phyloP scores from a whole-genome alignment of 179 eudicot genomes.

The Carnegiea gigantea region DNA sequence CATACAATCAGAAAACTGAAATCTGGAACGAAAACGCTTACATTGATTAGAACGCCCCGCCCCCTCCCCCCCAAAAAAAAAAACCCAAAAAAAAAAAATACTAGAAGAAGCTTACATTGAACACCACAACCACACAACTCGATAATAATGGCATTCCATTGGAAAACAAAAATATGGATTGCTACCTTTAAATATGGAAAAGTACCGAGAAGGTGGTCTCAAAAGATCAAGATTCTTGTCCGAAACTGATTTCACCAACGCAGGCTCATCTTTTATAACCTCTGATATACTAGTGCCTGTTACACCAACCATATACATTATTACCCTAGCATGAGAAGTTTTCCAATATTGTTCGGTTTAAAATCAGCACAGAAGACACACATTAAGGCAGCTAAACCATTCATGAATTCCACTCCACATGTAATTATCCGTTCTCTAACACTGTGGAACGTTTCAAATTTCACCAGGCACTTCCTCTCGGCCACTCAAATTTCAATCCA shows the following conservation, averaged over 20 bases:
- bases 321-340: neutral
- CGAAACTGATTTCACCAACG: constrained; percentile 48
- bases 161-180: constrained; percentile 6
- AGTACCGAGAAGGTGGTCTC: constrained; percentile 57
- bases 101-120: neutral
- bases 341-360: neutral
- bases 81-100: too few species aligned
- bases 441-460: neutral
- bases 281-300: constrained; percentile 45
- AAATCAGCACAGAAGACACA: neutral
- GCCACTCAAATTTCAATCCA: neutral
- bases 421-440: neutral
- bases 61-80: too few species aligned
- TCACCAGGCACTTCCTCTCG: neutral
- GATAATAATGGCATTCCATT: neutral
- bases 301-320: constrained; percentile 1
- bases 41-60: neutral
- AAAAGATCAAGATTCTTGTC: constrained; percentile 54
- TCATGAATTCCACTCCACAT: neutral
- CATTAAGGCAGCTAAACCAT: neutral
- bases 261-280: constrained; percentile 41
- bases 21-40: neutral
- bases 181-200: constrained; percentile 54
- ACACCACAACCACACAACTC: neutral
- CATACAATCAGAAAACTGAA: neutral